Base-by-base conservation (phyloP, 2,329 filamentous ascomycete species). In the Sarocladium kiliense region DNA sequence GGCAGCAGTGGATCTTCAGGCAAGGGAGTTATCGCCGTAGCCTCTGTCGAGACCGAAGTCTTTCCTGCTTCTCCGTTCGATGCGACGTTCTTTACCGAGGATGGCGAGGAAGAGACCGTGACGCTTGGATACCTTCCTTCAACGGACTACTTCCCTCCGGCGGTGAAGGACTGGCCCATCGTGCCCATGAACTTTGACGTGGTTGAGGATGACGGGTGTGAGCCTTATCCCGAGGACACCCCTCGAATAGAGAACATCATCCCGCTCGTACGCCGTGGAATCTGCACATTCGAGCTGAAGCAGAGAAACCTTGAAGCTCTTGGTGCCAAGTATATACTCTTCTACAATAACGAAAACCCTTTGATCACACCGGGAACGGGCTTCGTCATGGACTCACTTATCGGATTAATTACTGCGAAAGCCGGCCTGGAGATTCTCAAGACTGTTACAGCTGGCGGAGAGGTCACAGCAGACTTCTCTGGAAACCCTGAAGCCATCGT, bases 11-110 rank as follows among this genome's bases (percentile, higher is more conserved):
- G 74, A 3, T 68, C 74, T 2, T 69, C 72, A 7, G 74, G 72
- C 3, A 66, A 65, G 27, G 67, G 71, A n/a, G 73, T 74, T 3
- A 68, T 76, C 10, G 67, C 73, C 3, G 69, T 78, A 23, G 76
- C 74, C 19, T 77, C 76, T 0, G 64, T 77, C 36, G 62, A 64
- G n/a, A 66, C 64, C 2, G 64, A 67, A 21, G 54, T 64, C 32
- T 60, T 64, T 45, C 65, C 68, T 3, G 64, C 64, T 16, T 61
- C 62, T 23, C 62, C 61, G 6, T 69, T 66, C 27, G 62, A 66
- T 6, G 68, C 65, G 12, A 69, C 62, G 6, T 71, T 62, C 23
- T 62, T n/a, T 30, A 34, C 47, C 3, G 60, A 64, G 10, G 59
- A 62, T 25, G 69, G 57, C 10, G 44, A 49, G 14, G 41, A 39